These are phyloP conservation scores for Achaetomiella virescens DNA, from an alignment of 495 filamentous ascomycete species.

Conservation along the genomic window DNA sequence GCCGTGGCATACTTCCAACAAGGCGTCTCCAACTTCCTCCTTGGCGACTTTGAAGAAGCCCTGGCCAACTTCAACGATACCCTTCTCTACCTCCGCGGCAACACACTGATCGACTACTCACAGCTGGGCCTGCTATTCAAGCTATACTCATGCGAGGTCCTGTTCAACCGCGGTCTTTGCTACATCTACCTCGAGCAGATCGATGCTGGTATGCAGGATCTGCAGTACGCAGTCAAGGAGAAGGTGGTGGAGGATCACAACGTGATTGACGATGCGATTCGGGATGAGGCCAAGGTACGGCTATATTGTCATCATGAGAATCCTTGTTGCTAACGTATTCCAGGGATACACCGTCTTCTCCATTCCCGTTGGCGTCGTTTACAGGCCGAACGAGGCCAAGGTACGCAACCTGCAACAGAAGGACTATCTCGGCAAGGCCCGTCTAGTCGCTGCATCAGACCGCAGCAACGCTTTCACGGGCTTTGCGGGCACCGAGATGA, in stretches of 20 bases:
- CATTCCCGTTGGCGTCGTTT: conserved; percentile 91
- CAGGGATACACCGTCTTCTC: conserved; percentile 99
- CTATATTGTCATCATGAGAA: not conserved
- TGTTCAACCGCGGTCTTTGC: conserved; percentile 96
- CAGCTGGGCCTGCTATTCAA: conserved; percentile 95
- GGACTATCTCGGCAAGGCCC: conserved; percentile 92
- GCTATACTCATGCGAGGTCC: conserved; percentile 91
- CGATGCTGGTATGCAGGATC: conserved; percentile 81
- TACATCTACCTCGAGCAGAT: conserved; percentile 95
- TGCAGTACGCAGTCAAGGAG: conserved; percentile 89
- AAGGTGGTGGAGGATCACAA: conserved; percentile 92
- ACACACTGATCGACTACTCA: conserved; percentile 96
- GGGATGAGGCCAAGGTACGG: conserved; percentile 81
- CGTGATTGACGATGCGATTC: conserved; percentile 95
- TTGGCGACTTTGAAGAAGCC: conserved; percentile 96
- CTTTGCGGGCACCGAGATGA: conserved; percentile 68
- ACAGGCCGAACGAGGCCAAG: conserved; percentile 93
- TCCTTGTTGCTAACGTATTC: conserved; percentile 24
- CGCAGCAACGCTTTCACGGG: conserved; percentile 67
- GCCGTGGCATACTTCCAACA: conserved; percentile 98
- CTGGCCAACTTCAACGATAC: conserved; percentile 99
- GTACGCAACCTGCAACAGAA: conserved; percentile 96
- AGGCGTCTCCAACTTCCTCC: conserved; percentile 95
- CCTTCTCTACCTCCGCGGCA: conserved; percentile 86
- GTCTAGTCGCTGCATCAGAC: conserved; percentile 89